Base-by-base conservation (phyloP, 2,329 filamentous ascomycete species). In the Geosmithia flava region DNA sequence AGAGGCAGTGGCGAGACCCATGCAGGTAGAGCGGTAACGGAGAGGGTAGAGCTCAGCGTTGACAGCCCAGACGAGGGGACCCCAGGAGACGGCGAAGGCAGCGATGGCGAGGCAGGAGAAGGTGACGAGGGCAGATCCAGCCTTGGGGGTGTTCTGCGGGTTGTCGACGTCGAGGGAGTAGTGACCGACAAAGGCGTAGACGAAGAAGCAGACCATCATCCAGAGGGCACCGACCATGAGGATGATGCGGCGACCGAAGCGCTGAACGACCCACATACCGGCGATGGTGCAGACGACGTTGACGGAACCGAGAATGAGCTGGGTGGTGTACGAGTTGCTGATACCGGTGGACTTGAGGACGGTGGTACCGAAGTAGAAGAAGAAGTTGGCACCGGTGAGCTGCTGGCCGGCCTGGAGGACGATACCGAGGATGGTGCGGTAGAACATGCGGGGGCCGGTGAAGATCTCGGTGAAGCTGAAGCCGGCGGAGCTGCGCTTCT, bases 71-170 rank as follows among this genome's bases (percentile, higher is more conserved):
- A 84, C 72, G 7, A 85, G 75, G 1, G 82, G 82, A 20, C 81
- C 81, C 82, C 81, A 85, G 13, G 79, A 83, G 52, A 74, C 77
- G n/a, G 80, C 80, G 52, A 82, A 84, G 3, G 74, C 79, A 17
- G 71, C 76, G 49, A 84, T 84, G 59, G 83, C 83, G 41, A 86
- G 68, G 56, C 81, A 84, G 0, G 81, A 81, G 60, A 85, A 84
- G 47, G 81, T 72, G 43, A 86, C 82, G 54, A 85, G 76, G 41
- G 74, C 74, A 3, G 74, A 69, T 20, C 81, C 81, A 6, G 75
- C 68, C 10, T 62, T 57, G 27, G 74, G 68, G 0, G 69, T 70
- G 52, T 62, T 68, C 63, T 62, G 53, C 49, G 71, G 68, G 55
- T 74, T 52, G 1, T 46, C 44, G 3, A 58, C 59, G 52, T 72